These are phyloP conservation scores for Stephanodiscus triporus DNA, from an alignment of 108 stramenopile genomes.

Conservation along the genomic window DNA sequence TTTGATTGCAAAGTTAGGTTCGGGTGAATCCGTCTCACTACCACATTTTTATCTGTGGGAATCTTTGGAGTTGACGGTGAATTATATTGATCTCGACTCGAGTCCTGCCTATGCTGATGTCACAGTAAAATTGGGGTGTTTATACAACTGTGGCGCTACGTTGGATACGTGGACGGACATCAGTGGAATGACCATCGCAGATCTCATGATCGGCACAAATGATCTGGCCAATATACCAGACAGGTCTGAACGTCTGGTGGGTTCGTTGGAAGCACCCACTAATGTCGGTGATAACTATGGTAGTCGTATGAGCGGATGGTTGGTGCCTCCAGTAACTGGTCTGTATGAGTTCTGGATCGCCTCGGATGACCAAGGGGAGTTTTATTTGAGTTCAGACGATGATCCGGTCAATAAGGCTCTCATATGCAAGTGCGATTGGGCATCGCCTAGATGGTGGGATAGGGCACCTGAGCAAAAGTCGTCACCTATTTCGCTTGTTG, in stretches of 20 bases:
- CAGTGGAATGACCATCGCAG: not conserved
- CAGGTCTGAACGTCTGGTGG: not conserved
- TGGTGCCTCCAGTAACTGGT: constrained; percentile 12
- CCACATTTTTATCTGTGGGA: not conserved
- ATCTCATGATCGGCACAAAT: not conserved
- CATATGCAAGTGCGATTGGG: not conserved
- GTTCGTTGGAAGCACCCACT: not conserved
- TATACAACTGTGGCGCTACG: constrained; percentile 3
- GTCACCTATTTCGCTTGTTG: not conserved
- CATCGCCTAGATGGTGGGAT: too few relatives aligned
- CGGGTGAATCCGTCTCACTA: constrained; percentile 3
- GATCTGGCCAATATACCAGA: not conserved
- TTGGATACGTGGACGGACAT: too few relatives aligned
- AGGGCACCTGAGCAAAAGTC: too few relatives aligned
- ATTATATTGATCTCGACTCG: not conserved
- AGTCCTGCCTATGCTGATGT: constrained; percentile 19
- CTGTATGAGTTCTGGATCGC: constrained; percentile 8
- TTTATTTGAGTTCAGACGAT: not conserved
- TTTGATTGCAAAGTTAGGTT: constrained; percentile 4
- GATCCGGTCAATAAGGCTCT: not conserved
- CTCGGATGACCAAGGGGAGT: constrained; percentile 11
- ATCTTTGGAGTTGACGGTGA: not conserved
- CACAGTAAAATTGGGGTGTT: constrained; percentile 13
- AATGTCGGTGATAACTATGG: constrained; percentile 12
- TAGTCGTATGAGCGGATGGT: not conserved